Percentiles rank a stretch among this genome's conserved stretches.
phyloP scores from a whole-genome alignment of 2,329 filamentous ascomycete genomes.

The Clarireedia homoeocarpa region DNA sequence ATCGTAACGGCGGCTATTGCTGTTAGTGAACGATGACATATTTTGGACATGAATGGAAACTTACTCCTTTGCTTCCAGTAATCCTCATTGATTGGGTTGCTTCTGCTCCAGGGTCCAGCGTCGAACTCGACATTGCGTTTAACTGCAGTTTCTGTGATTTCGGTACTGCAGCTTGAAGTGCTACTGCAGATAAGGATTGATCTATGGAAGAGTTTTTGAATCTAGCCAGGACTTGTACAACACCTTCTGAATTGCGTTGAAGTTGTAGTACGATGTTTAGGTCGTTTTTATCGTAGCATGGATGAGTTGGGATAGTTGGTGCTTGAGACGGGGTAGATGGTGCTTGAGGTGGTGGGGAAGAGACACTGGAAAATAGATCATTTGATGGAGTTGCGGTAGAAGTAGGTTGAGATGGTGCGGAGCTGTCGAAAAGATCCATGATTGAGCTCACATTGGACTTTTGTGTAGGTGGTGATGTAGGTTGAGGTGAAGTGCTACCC shows the following conservation, averaged over 20 bases:
- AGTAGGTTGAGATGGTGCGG: constrained; percentile 37
- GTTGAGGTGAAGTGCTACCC: constrained; percentile 47
- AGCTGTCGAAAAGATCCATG: constrained; percentile 76
- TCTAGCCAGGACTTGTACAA: constrained; percentile 72
- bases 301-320: constrained; percentile 46
- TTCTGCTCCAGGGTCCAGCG: constrained; percentile 69
- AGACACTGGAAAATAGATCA: constrained; percentile 43
- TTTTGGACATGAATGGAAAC: constrained; percentile 33
- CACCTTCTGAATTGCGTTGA: constrained; percentile 71
- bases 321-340: constrained; percentile 44
- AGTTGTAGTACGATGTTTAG: constrained; percentile 74
- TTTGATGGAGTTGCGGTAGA: constrained; percentile 37
- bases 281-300: constrained; percentile 81
- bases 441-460: constrained; percentile 61
- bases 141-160: constrained; percentile 93
- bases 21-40: constrained; percentile 11
- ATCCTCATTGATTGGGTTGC: constrained; percentile 90
- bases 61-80: constrained; percentile 77
- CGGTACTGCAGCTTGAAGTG: constrained; percentile 88
- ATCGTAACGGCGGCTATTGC: constrained; percentile 63
- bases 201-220: constrained; percentile 73
- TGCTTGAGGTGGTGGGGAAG: constrained; percentile 41
- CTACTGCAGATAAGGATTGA: constrained; percentile 62
- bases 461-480: constrained; percentile 44
- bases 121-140: constrained; percentile 76